Base-by-base conservation (phyloP, 2,329 filamentous ascomycete species). In the Delphinella strobiligena region DNA sequence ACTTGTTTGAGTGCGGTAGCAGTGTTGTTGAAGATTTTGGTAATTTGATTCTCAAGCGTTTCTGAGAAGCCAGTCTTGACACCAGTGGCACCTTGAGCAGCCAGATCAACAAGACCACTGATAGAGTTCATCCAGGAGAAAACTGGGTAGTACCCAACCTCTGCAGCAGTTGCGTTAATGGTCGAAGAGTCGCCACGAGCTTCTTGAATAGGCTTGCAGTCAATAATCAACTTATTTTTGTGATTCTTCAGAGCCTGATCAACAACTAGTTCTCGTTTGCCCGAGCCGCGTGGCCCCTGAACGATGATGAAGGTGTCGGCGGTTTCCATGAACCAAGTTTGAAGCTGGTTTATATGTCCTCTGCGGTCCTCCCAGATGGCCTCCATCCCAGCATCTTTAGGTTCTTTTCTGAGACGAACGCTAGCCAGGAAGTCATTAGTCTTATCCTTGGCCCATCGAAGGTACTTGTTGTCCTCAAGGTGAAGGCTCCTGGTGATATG, bases 111-210 rank as follows among this genome's bases (percentile, higher is more conserved):
- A 62, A 95, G 75, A 56, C 87, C 93, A 61, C 84, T 93, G 48
- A 96, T 76, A 53, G 79, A 94, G 60, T 96, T 95, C 63, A 93
- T 82, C 84, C 88, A 96, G 0, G 85, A 93, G 58, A 98, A 98
- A 0, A 98, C 78, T 0, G 91, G 91, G 7, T 83, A 72, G 56
- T 95, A 96, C 7, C 91, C 89, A 36, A 96, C 88, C 47, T 88
- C 77, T 1, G 69, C 64, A 1, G 89, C 91, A 4, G 91, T 78
- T 31, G 81, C 78, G 44, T 76, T 76, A 51, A 98, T 94, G 0
- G 84, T 94, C 2, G 79, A 76, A 5, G 80, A 79, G 54, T 98
- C 91, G 4, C 91, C 88, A 40, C 83, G 77, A 1, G 89, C 87
- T 59, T 96, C 89, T 43, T 89, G 81, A 9, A 96, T 84, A 1